phyloP scores from a whole-genome alignment of 2,329 filamentous ascomycete species.

The Monosporascus sp. region DNA sequence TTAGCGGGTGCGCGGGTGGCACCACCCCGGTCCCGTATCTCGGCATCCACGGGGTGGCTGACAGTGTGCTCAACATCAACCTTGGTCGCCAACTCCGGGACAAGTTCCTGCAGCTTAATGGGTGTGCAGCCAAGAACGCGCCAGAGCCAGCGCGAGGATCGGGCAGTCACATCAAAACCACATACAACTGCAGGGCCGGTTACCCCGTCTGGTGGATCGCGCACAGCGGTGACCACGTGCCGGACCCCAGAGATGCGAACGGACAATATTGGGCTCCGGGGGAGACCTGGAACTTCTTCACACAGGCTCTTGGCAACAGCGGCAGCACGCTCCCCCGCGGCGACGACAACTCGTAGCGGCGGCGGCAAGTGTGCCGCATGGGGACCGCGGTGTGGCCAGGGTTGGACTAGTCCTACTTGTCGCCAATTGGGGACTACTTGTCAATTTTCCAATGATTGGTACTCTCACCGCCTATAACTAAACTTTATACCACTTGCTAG shows the following conservation, averaged over 20 bases:
- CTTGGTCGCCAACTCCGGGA: constrained; percentile 31
- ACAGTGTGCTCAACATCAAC: constrained; percentile 30
- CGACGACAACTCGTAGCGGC: no score
- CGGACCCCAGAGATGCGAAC: constrained; percentile 15
- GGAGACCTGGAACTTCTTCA: constrained; percentile 19
- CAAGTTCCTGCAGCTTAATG: constrained; percentile 32
- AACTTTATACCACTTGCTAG: no score
- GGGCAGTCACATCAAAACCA: constrained; percentile 18
- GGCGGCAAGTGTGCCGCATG: no score
- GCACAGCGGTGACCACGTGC: constrained; percentile 20
- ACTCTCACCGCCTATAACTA: no score
- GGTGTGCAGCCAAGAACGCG: constrained; percentile 24
- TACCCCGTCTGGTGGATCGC: constrained; percentile 27
- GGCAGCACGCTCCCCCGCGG: no score
- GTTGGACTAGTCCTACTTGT: no score
- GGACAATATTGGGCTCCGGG: constrained; percentile 7
- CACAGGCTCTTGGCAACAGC: no score
- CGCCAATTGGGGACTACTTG: no score
- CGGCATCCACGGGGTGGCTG: constrained; percentile 33
- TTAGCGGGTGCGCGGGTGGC: constrained; percentile 32
- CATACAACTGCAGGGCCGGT: constrained; percentile 20
- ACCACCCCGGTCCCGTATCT: constrained; percentile 34
- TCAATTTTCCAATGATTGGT: no score
- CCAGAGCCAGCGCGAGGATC: constrained; percentile 15
- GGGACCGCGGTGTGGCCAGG: no score